Conservation (phyloP, 2,329 filamentous ascomycete species). For the Beauveria sp. region DNA sequence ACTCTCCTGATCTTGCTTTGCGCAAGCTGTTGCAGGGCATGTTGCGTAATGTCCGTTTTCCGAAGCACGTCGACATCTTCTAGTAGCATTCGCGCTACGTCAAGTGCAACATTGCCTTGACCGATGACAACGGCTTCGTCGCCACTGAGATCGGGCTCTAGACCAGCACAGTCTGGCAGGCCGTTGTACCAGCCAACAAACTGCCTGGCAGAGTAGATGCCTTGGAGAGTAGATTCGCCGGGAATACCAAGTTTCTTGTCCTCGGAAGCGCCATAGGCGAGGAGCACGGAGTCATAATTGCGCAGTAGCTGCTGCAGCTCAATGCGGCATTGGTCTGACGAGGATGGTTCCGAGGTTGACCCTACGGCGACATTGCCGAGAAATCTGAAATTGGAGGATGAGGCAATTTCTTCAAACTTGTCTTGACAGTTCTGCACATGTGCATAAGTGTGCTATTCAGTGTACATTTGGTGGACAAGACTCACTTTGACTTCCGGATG, state of each 20-base stretch:
- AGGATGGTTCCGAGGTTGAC: slow-evolving; percentile 24
- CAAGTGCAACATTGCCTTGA: slow-evolving; percentile 92
- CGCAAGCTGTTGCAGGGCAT: slow-evolving; percentile 67
- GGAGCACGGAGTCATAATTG: slow-evolving; percentile 87
- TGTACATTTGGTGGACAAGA: background rate
- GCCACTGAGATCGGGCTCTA: slow-evolving; percentile 67
- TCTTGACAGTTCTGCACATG: slow-evolving; percentile 76
- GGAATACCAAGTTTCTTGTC: slow-evolving; percentile 73
- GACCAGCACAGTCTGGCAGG: slow-evolving; percentile 67
- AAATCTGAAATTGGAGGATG: slow-evolving; percentile 77
- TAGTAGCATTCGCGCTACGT: slow-evolving; percentile 83
- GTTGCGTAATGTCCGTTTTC: slow-evolving; percentile 82
- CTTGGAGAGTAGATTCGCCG: slow-evolving; percentile 64
- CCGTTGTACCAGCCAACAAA: slow-evolving; percentile 99
- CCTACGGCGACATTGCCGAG: slow-evolving; percentile 84
- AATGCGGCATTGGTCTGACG: slow-evolving; percentile 41
- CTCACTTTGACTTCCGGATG: slow-evolving; percentile 94
- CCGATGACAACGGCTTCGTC: slow-evolving; percentile 85
- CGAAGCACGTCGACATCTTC: slow-evolving; percentile 64
- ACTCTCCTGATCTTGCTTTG: slow-evolving; percentile 71
- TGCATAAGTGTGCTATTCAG: background rate
- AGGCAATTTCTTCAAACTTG: slow-evolving; percentile 83
- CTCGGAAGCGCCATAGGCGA: slow-evolving; percentile 84
- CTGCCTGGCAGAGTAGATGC: slow-evolving; percentile 79
- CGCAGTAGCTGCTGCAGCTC: slow-evolving; percentile 61